These are phyloP conservation scores for Fusarium keratoplasticum DNA, from an alignment of 2,329 filamentous ascomycete species.

Conservation along the genomic window DNA sequence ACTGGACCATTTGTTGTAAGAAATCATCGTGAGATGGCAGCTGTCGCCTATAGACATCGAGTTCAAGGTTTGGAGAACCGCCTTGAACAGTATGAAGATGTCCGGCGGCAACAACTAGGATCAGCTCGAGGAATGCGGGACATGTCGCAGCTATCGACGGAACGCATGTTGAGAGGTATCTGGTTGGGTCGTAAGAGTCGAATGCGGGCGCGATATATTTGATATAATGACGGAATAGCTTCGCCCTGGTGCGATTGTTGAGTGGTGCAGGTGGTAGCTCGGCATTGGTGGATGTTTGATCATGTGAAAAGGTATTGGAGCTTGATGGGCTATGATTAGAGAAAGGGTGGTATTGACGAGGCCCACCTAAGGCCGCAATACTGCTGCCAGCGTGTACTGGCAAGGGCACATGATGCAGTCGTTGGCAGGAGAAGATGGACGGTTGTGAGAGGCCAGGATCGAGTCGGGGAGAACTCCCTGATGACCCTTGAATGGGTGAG, in stretches of 20 bases:
- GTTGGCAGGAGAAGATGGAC: neutral
- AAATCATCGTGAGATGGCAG: neutral
- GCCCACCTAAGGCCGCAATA: neutral
- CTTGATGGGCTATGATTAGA: slow-evolving; percentile 13
- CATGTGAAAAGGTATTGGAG: neutral
- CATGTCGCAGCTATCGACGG: slow-evolving; percentile 21
- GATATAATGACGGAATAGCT: slow-evolving; percentile 29
- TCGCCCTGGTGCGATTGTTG: slow-evolving; percentile 14
- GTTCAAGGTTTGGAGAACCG: neutral
- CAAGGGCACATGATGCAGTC: neutral
- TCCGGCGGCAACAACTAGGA: slow-evolving; percentile 15
- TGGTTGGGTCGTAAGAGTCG: slow-evolving; percentile 28
- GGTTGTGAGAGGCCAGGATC: neutral
- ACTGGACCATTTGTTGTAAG: neutral
- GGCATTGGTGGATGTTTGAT: neutral
- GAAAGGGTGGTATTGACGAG: neutral
- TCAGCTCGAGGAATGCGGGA: slow-evolving; percentile 18
- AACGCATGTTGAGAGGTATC: slow-evolving; percentile 17
- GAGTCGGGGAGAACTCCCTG: slow-evolving; percentile 6
- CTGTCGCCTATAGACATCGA: neutral
- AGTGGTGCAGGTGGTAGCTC: slow-evolving; percentile 8
- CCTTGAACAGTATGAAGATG: neutral
- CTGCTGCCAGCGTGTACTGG: neutral
- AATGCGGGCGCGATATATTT: slow-evolving; percentile 30
- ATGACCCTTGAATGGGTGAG: neutral